Percentiles rank a stretch among this genome's conserved stretches.
These are phyloP conservation scores for Flaveria brownii DNA, from an alignment of 129 eudicot genomes.

Conservation along the genomic window DNA sequence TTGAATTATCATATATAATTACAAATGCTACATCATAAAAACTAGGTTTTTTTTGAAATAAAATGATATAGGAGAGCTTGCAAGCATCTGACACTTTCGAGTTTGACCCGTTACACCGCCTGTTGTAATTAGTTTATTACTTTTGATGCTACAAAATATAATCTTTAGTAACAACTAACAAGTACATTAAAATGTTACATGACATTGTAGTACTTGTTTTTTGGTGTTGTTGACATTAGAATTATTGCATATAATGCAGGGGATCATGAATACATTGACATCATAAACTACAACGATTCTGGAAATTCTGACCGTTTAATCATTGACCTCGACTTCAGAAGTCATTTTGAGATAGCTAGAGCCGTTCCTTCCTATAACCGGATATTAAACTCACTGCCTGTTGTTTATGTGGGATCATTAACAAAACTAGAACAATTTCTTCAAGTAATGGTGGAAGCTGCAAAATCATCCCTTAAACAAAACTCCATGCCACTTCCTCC, in stretches of 20 bases:
- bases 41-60: too few relatives aligned
- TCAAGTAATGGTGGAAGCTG: constrained; percentile 87
- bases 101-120: too few relatives aligned
- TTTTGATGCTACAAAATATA: neutral
- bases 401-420: constrained; percentile 70
- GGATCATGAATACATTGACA: constrained; percentile 86
- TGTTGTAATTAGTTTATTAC: too few relatives aligned
- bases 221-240: constrained; percentile 8
- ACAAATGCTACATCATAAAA: too few relatives aligned
- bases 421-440: constrained; percentile 66
- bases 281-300: constrained; percentile 43
- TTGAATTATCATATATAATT: too few relatives aligned
- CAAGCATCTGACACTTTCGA: too few relatives aligned
- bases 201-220: neutral
- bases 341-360: constrained; percentile 96
- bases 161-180: neutral
- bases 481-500: constrained; percentile 98
- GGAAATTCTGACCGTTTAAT: constrained; percentile 61
- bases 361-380: constrained; percentile 73
- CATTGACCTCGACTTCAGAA: constrained; percentile 79
- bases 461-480: constrained; percentile 71
- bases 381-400: constrained; percentile 65
- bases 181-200: neutral
- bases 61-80: too few relatives aligned
- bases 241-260: constrained; percentile 47